Percentiles rank a stretch among this genome's conserved stretches.
Evolutionary conservation across 176 grass and related monocot species (phyloP).

Genomic region (Oryza coarctata): DNA sequence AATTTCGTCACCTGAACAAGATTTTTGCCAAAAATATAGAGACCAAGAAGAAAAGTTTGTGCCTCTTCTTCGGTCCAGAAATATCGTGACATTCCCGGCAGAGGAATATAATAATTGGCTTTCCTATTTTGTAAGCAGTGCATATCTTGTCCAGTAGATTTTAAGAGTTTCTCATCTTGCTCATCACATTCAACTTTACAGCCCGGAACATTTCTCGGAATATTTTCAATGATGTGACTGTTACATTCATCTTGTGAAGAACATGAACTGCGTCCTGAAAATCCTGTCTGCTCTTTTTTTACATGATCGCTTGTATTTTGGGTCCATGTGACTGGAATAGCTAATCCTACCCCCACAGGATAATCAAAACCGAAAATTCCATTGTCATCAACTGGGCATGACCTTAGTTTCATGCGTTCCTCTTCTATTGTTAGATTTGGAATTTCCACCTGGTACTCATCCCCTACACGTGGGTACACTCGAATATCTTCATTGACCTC

Average conservation of each 20-base stretch:
- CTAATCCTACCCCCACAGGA: slow-evolving; percentile 49
- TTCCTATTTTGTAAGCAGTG: slow-evolving; percentile 31
- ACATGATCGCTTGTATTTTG: slow-evolving; percentile 32
- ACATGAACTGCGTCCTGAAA: slow-evolving; percentile 14
- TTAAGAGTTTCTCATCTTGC: slow-evolving; percentile 32
- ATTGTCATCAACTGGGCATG: slow-evolving; percentile 23
- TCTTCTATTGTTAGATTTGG: slow-evolving; percentile 47
- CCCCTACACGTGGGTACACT: slow-evolving; percentile 62
- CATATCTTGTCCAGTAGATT: slow-evolving; percentile 35
- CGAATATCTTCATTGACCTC: slow-evolving; percentile 66
- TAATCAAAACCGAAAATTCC: slow-evolving; percentile 41
- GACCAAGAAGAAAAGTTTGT: slow-evolving; percentile 76
- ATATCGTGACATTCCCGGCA: slow-evolving; percentile 51
- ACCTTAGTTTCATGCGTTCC: slow-evolving; percentile 35
- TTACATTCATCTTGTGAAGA: slow-evolving; percentile 41
- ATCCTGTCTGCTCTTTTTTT: slow-evolving; percentile 33
- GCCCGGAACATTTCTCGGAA: slow-evolving; percentile 22
- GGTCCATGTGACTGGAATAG: slow-evolving; percentile 65
- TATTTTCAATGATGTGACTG: slow-evolving; percentile 13
- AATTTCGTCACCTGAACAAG: slow-evolving; percentile 73
- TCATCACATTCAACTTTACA: slow-evolving; percentile 49
- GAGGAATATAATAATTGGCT: slow-evolving; percentile 30
- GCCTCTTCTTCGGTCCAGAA: slow-evolving; percentile 62
- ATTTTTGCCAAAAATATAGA: slow-evolving; percentile 94
- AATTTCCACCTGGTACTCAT: slow-evolving; percentile 81